These are phyloP conservation scores for Tricladium varicosporioides DNA, from an alignment of 2,329 filamentous ascomycete species.

Conservation along the genomic window DNA sequence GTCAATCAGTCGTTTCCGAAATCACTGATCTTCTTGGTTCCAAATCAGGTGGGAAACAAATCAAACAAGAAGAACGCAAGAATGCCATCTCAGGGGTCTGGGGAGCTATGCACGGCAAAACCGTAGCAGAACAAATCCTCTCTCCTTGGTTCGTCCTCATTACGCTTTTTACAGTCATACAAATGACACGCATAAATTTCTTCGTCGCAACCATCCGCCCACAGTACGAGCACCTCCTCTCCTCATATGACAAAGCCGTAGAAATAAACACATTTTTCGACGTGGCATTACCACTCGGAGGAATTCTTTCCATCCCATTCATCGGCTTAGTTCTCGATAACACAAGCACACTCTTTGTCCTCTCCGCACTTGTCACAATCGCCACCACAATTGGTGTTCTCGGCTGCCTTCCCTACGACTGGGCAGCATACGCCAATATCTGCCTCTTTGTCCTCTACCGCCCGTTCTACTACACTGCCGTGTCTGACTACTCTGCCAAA, in stretches of 20 bases:
- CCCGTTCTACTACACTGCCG: slow-evolving; percentile 87
- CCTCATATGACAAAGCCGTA: slow-evolving; percentile 57
- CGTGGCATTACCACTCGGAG: slow-evolving; percentile 77
- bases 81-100: slow-evolving; percentile 71
- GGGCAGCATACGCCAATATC: slow-evolving; percentile 75
- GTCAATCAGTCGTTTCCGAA: slow-evolving; percentile 49
- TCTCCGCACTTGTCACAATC: slow-evolving; percentile 65
- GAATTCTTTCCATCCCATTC: slow-evolving; percentile 81
- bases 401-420: slow-evolving; percentile 67
- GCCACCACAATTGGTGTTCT: slow-evolving; percentile 76
- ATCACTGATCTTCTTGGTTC: slow-evolving; percentile 73
- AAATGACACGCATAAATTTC: slow-evolving; percentile 85
- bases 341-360: slow-evolving; percentile 68
- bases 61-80: slow-evolving; percentile 65
- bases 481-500: slow-evolving; percentile 86
- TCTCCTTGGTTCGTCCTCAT: slow-evolving; percentile 85
- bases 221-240: slow-evolving; percentile 77
- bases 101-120: slow-evolving; percentile 76
- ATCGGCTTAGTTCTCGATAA: slow-evolving; percentile 79
- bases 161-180: slow-evolving; percentile 71
- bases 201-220: slow-evolving; percentile 83
- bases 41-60: slow-evolving; percentile 60
- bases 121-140: slow-evolving; percentile 69
- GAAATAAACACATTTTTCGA: slow-evolving; percentile 84
- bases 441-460: slow-evolving; percentile 80